These are phyloP conservation scores for Xylaria sp. DNA, from an alignment of 2,329 filamentous ascomycete genomes.

Conservation along the genomic window DNA sequence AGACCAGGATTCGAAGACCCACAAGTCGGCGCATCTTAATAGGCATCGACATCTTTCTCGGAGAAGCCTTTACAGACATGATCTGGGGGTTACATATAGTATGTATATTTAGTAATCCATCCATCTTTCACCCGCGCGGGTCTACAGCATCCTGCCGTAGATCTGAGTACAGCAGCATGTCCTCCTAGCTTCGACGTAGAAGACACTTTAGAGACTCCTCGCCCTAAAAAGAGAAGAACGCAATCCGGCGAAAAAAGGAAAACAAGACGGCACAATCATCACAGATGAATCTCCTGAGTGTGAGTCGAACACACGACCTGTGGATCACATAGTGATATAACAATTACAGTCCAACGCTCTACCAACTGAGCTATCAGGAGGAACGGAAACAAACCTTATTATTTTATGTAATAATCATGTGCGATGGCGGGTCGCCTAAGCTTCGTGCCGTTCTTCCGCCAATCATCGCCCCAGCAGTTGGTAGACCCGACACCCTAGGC, in stretches of 20 bases:
- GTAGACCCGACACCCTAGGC: no score
- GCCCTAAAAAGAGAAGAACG: not conserved
- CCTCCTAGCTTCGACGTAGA: no score
- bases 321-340: conserved; percentile 30
- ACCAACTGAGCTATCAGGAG: conserved; percentile 39
- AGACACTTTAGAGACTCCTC: not conserved
- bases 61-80: not conserved
- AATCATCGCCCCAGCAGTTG: not conserved
- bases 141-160: not conserved
- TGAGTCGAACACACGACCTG: conserved; percentile 38
- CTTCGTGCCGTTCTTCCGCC: not conserved
- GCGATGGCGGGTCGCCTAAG: no score
- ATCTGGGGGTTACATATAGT: not conserved
- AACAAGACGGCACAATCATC: not conserved
- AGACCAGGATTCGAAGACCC: not conserved
- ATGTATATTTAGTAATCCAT: no score
- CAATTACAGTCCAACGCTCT: conserved; percentile 41
- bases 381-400: not conserved
- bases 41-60: not conserved
- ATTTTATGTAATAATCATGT: not conserved
- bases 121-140: not conserved
- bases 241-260: not conserved
- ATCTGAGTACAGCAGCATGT: no score
- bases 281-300: conserved; percentile 29
- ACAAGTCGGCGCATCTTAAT: conserved; percentile 1